These are phyloP conservation scores for Pyrenochaeta sp. DNA, from an alignment of 2,329 filamentous ascomycete genomes.

Conservation along the genomic window DNA sequence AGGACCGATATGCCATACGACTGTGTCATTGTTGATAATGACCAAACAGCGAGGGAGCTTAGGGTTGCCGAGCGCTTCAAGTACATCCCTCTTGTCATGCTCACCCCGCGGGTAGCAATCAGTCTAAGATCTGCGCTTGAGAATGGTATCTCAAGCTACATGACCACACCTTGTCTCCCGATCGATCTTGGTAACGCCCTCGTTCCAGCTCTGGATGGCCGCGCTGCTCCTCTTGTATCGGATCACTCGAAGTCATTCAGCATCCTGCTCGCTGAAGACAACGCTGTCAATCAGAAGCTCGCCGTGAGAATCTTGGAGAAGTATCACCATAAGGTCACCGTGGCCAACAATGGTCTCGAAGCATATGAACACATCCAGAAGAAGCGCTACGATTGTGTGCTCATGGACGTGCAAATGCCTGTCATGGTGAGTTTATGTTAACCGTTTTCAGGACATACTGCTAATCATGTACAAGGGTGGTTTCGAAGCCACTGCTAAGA, in stretches of 20 bases:
- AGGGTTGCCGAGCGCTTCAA: conserved; percentile 94
- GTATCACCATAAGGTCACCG: conserved; percentile 90
- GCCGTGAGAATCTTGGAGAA: conserved; percentile 98
- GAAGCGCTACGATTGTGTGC: conserved; percentile 92
- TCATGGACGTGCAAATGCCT: conserved; percentile 99
- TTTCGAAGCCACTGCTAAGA: conserved; percentile 96
- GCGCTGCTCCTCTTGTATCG: conserved; percentile 87
- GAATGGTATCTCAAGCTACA: conserved; percentile 97
- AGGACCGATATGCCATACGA: conserved; percentile 74
- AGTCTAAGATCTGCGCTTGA: conserved; percentile 93
- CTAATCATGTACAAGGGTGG: conserved; percentile 73
- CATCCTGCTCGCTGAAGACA: conserved; percentile 94
- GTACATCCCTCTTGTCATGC: conserved; percentile 92
- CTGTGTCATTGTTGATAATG: conserved; percentile 94
- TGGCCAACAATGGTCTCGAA: conserved; percentile 94
- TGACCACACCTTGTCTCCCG: conserved; percentile 94
- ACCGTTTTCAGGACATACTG: not conserved
- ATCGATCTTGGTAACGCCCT: conserved; percentile 97
- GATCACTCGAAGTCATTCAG: conserved; percentile 96
- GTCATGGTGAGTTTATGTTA: conserved; percentile 75
- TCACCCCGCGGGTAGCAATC: conserved; percentile 88
- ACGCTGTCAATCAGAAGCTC: conserved; percentile 93
- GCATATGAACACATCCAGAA: conserved; percentile 91
- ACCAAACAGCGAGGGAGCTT: conserved; percentile 85
- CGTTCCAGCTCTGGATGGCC: conserved; percentile 92